Percentiles rank a stretch among this genome's conserved stretches.
phyloP scores from a whole-genome alignment of 768 basidiomycete species.

The Sutorius australiensis region DNA sequence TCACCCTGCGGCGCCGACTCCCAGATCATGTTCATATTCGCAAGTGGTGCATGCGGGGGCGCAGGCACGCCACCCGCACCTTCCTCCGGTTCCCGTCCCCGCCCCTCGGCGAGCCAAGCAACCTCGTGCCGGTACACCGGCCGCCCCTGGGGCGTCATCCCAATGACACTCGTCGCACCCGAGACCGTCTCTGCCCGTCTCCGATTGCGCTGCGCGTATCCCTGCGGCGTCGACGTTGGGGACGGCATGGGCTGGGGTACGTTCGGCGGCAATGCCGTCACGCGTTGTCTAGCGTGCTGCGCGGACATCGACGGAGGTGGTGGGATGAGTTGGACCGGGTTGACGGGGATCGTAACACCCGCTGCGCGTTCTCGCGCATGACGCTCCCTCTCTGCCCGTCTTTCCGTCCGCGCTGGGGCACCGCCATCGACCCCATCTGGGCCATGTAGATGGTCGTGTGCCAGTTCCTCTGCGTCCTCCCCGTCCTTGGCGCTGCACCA shows the following conservation, averaged over 20 bases:
- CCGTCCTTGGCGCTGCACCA: slow-evolving; percentile 77
- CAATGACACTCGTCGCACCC: slow-evolving; percentile 25
- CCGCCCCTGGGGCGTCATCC: slow-evolving; percentile 27
- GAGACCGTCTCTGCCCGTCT: slow-evolving; percentile 35
- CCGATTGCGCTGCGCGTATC: slow-evolving; percentile 26
- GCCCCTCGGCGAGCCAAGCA: slow-evolving; percentile 23
- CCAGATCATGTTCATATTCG: slow-evolving; percentile 28
- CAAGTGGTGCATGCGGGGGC: slow-evolving; percentile 19
- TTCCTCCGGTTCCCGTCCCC: slow-evolving; percentile 18
- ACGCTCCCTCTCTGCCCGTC: slow-evolving; percentile 38
- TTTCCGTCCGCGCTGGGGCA: slow-evolving; percentile 27
- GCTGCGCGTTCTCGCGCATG: slow-evolving; percentile 24
- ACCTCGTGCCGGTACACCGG: slow-evolving; percentile 29
- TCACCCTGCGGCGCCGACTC: slow-evolving; percentile 27
- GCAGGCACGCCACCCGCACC: slow-evolving; percentile 16
- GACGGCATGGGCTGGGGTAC: slow-evolving; percentile 22
- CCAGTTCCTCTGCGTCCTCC: slow-evolving; percentile 38
- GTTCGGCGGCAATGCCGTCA: slow-evolving; percentile 28
- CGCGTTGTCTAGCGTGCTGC: slow-evolving; percentile 26
- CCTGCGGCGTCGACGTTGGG: slow-evolving; percentile 15
- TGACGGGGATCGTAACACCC: slow-evolving; percentile 11
- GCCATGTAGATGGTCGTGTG: slow-evolving; percentile 27
- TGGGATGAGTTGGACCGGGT: slow-evolving; percentile 11
- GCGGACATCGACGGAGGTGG: slow-evolving; percentile 12
- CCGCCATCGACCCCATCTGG: slow-evolving; percentile 11